phyloP scores from a whole-genome alignment of 495 filamentous ascomycete species.

The Podospora pseudocomata region DNA sequence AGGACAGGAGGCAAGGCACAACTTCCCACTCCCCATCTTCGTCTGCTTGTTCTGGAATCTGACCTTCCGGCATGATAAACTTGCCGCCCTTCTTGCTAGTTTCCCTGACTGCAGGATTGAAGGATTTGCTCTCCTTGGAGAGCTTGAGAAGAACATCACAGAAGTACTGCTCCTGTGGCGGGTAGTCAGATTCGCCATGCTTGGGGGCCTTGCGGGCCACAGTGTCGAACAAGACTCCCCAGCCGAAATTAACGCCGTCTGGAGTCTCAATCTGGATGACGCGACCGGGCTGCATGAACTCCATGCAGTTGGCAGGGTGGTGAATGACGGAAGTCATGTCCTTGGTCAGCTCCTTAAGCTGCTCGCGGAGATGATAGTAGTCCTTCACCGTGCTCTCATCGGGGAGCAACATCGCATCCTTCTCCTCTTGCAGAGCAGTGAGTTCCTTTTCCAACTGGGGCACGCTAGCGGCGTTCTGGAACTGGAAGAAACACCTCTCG shows the following conservation, averaged over 20 bases:
- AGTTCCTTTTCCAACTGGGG: conserved; percentile 77
- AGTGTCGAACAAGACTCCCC: conserved; percentile 80
- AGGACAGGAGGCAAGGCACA: conserved; percentile 80
- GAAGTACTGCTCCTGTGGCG: conserved; percentile 68
- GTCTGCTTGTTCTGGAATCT: conserved; percentile 22
- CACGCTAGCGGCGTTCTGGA: conserved; percentile 87
- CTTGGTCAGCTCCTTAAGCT: conserved; percentile 72
- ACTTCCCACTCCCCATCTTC: conserved; percentile 64
- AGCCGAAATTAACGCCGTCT: conserved; percentile 73
- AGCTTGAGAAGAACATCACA: conserved; percentile 79
- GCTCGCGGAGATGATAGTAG: conserved; percentile 81
- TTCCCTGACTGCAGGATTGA: conserved; percentile 29
- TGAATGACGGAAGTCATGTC: conserved; percentile 87
- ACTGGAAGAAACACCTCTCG: conserved; percentile 94
- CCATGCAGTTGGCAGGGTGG: conserved; percentile 77
- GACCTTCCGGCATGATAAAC: conserved; percentile 34
- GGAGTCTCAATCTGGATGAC: conserved; percentile 77
- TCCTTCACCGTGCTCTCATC: conserved; percentile 88
- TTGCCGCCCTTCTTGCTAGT: conserved; percentile 11
- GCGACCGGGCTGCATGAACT: conserved; percentile 77
- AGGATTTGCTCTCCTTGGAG: conserved; percentile 49
- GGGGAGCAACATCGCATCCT: conserved; percentile 65
- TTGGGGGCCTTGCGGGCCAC: conserved; percentile 58
- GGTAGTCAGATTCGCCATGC: conserved; percentile 57
- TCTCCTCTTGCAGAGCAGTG: conserved; percentile 65